A percentile compares a stretch with the other conserved stretches of the same genome.
phyloP scores from a whole-genome alignment of 768 basidiomycete species.

The Collybia sp. region DNA sequence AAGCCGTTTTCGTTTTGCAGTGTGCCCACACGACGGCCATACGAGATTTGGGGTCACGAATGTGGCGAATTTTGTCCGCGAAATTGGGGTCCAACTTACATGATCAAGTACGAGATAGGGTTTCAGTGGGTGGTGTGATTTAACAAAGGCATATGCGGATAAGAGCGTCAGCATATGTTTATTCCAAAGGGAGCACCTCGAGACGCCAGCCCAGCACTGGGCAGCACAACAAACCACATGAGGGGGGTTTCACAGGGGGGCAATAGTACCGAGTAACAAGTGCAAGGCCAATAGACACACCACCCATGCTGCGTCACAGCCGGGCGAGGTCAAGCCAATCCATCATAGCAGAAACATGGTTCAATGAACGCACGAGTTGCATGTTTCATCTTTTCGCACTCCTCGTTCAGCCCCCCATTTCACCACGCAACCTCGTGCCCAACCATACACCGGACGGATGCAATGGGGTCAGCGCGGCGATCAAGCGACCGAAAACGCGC shows the following conservation, averaged over 20 bases:
- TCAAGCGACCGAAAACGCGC: conserved; percentile 95
- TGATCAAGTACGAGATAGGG: conserved; percentile 20
- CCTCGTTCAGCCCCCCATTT: conserved; percentile 98
- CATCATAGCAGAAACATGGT: conserved; percentile 31
- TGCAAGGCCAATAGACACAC: conserved; percentile 55
- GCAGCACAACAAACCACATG: conserved; percentile 19
- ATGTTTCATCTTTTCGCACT: conserved; percentile 68
- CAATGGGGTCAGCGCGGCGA: conserved; percentile 72
- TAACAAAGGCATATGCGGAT: conserved; percentile 46
- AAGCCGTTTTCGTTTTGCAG: conserved; percentile 85
- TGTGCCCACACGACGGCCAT: conserved; percentile 84
- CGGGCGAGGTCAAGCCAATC: conserved; percentile 48
- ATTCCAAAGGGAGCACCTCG: conserved; percentile 22
- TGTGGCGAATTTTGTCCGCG: conserved; percentile 82
- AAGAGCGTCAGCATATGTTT: conserved; percentile 64
- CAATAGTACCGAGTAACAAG: conserved; percentile 53
- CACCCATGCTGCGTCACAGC: conserved; percentile 69
- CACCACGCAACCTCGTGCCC: conserved; percentile 88
- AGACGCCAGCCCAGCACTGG: conserved; percentile 19
- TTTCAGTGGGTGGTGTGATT: conserved; percentile 17
- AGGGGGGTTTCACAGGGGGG: conserved; percentile 51
- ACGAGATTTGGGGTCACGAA: conserved; percentile 80
- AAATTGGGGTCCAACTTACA: conserved; percentile 81
- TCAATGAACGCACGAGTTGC: conserved; percentile 26
- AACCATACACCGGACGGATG: conserved; percentile 68